These are phyloP conservation scores for Kluyveromyces starmeri DNA, from an alignment of 805 yeast species.

Conservation along the genomic window DNA sequence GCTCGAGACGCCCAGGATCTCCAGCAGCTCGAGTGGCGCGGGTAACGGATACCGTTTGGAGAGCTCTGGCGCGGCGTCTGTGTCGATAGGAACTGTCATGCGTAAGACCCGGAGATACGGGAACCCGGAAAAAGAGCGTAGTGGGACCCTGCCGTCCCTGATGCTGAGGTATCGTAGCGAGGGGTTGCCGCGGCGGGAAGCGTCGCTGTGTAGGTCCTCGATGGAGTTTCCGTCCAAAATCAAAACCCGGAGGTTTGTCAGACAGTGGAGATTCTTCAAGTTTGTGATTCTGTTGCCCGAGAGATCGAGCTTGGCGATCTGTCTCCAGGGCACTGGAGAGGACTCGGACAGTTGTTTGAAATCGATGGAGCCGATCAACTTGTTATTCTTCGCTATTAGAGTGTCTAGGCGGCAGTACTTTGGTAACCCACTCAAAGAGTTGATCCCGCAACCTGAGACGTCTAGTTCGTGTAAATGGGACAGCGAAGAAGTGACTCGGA, in stretches of 20 bases:
- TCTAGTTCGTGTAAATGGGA: slow-evolving; percentile 15
- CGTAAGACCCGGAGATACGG: slow-evolving; percentile 7
- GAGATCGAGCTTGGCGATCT: slow-evolving; percentile 18
- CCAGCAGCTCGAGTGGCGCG: slow-evolving; percentile 7
- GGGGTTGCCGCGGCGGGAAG: not conserved
- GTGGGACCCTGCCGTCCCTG: slow-evolving; percentile 5
- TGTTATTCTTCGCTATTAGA: slow-evolving; percentile 17
- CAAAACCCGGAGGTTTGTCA: slow-evolving; percentile 14
- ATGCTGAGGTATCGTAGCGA: slow-evolving; percentile 9
- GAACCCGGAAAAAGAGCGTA: slow-evolving; percentile 5
- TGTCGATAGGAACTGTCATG: slow-evolving; percentile 5
- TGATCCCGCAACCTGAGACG: slow-evolving; percentile 18
- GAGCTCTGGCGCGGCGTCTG: slow-evolving; percentile 5
- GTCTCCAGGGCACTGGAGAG: slow-evolving; percentile 14
- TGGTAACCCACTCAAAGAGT: slow-evolving; percentile 14
- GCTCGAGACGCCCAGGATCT: slow-evolving; percentile 7
- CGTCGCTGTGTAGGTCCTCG: slow-evolving; percentile 8
- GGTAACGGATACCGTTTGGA: slow-evolving; percentile 5
- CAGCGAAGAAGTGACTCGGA: slow-evolving; percentile 5
- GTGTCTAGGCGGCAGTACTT: slow-evolving; percentile 12
- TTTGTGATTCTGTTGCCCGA: slow-evolving; percentile 17
- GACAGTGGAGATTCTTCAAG: slow-evolving; percentile 15
- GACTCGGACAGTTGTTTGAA: slow-evolving; percentile 15
- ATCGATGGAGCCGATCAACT: slow-evolving; percentile 18
- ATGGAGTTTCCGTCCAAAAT: slow-evolving; percentile 21